Conservation (phyloP, 192 early-diverging fungal genomes). For the Coemansia sp. region DNA sequence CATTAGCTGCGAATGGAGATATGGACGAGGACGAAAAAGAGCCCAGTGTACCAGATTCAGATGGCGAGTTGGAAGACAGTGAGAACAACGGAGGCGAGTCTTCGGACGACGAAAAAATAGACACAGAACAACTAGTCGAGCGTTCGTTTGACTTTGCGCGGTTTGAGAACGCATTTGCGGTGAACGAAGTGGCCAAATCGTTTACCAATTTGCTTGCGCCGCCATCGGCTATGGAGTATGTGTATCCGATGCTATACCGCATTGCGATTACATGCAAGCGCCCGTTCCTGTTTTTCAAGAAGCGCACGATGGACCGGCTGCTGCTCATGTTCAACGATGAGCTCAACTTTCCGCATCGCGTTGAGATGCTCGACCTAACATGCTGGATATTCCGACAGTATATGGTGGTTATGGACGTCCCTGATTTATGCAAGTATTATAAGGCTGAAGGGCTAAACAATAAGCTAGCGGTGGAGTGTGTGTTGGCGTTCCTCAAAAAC, state of each 20-base stretch:
- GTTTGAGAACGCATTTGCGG: conserved; percentile 43
- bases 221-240: conserved; percentile 34
- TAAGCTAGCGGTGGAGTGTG: conserved; percentile 38
- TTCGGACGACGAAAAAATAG: conserved; percentile 4
- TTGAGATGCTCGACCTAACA: conserved; percentile 35
- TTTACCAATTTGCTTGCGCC: conserved; percentile 37
- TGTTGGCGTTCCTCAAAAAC: conserved; percentile 31
- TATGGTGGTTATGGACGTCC: conserved; percentile 33
- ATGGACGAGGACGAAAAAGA: neutral
- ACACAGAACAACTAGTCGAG: conserved; percentile 28
- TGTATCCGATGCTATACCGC: conserved; percentile 46
- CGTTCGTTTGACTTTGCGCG: conserved; percentile 27
- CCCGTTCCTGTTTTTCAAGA: conserved; percentile 44
- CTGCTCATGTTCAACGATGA: conserved; percentile 38
- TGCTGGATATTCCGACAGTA: conserved; percentile 54
- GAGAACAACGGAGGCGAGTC: neutral
- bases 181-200: conserved; percentile 30
- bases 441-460: conserved; percentile 34
- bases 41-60: neutral
- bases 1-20: neutral
- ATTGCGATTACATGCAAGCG: conserved; percentile 31
- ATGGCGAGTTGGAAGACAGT: conserved; percentile 8
- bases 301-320: conserved; percentile 24
- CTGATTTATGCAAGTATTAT: conserved; percentile 22
- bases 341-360: conserved; percentile 21